Conservation (phyloP, 768 basidiomycete genomes). For the Collybiopsis luxurians region DNA sequence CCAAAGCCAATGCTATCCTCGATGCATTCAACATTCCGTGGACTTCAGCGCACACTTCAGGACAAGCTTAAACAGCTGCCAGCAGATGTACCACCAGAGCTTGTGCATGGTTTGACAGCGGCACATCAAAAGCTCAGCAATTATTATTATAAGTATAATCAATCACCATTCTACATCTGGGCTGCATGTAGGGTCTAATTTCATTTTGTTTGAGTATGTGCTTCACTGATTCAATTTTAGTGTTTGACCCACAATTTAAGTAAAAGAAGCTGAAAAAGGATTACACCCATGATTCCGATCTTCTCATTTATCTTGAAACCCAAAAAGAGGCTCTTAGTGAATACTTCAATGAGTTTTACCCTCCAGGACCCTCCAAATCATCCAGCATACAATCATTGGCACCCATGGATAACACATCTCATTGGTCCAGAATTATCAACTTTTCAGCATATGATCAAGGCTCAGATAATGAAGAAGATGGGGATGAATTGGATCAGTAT, state of each 20-base stretch:
- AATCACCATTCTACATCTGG: too few species aligned
- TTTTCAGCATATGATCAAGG: not conserved
- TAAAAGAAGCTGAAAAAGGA: too few species aligned
- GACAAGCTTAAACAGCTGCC: not conserved
- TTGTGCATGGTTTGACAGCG: not conserved
- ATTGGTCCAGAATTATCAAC: not conserved
- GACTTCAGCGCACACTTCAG: slow-evolving; percentile 1
- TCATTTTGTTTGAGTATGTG: not conserved
- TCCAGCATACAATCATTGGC: not conserved
- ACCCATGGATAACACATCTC: not conserved
- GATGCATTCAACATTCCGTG: slow-evolving; percentile 7
- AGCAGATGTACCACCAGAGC: not conserved
- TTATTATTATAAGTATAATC: slow-evolving; percentile 8
- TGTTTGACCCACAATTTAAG: not conserved
- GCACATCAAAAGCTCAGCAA: slow-evolving; percentile 4
- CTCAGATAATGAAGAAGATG: not conserved
- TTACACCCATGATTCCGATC: too few species aligned
- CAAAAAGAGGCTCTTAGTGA: not conserved
- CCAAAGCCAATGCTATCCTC: slow-evolving; percentile 12
- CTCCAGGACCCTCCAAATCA: not conserved
- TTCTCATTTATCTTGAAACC: not conserved
- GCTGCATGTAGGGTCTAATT: too few species aligned
- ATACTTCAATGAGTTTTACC: not conserved
- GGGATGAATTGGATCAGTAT: not conserved
- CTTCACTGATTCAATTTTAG: not conserved